Conservation (phyloP, 305 asterid species). For the Plantago lanceolata region DNA sequence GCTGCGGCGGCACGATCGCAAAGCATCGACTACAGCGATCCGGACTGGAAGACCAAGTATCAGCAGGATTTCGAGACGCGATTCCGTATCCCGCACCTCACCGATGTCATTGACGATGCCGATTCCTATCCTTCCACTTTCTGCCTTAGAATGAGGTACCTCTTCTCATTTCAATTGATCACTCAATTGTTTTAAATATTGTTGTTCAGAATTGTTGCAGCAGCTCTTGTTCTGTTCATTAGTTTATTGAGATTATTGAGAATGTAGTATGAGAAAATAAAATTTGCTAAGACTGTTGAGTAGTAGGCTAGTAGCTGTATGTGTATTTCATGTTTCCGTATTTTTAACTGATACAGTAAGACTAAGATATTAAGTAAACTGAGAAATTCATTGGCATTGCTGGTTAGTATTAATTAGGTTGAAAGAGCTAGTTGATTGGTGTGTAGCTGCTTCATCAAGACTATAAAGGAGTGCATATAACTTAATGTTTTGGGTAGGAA, state of each 20-base stretch:
- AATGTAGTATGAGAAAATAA: too few species aligned
- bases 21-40: slow-evolving; percentile 43
- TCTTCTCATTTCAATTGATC: not conserved
- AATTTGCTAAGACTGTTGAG: too few species aligned
- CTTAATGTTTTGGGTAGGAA: not conserved
- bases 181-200: not conserved
- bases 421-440: not conserved
- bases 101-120: slow-evolving; percentile 43
- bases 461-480: not conserved
- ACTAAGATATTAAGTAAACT: too few species aligned
- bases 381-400: too few species aligned
- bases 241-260: too few species aligned
- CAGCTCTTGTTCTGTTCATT: too few species aligned
- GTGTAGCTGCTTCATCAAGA: too few species aligned
- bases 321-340: too few species aligned
- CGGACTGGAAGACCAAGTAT: slow-evolving; percentile 52
- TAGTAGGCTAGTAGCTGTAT: too few species aligned
- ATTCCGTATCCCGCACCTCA: slow-evolving; percentile 48
- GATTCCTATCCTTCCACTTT: slow-evolving; percentile 56
- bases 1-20: slow-evolving; percentile 15
- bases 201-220: not conserved
- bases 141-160: slow-evolving; percentile 56
- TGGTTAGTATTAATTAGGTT: too few species aligned
- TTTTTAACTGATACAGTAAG: too few species aligned
- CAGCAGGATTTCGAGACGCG: slow-evolving; percentile 47